Conservation (phyloP, 2,329 filamentous ascomycete species). For the Ceratocystis colombiana region DNA sequence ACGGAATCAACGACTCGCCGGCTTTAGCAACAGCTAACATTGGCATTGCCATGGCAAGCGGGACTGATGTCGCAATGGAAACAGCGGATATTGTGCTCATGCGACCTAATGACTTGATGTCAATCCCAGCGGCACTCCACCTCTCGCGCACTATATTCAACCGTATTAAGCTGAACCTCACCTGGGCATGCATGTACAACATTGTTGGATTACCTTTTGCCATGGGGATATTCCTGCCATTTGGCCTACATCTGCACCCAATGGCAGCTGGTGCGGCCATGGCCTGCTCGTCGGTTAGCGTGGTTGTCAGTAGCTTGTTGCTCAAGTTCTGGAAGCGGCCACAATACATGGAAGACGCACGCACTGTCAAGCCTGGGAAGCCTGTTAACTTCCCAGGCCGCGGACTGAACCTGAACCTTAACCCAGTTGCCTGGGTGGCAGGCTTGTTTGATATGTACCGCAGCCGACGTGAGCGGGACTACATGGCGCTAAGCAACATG, state of each 20-base stretch:
- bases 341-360: constrained; percentile 69
- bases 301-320: constrained; percentile 72
- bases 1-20: constrained; percentile 97
- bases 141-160: constrained; percentile 77
- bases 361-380: constrained; percentile 45
- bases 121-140: constrained; percentile 77
- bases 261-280: constrained; percentile 94
- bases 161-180: constrained; percentile 85
- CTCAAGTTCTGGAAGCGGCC: constrained; percentile 82
- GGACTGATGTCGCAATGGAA: constrained; percentile 96
- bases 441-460: constrained; percentile 5
- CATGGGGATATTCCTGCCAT: constrained; percentile 89
- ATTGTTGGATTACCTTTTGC: constrained; percentile 83
- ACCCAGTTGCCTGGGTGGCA: constrained; percentile 21
- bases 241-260: constrained; percentile 78
- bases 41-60: constrained; percentile 83
- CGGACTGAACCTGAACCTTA: neutral
- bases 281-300: constrained; percentile 81
- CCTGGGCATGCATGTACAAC: constrained; percentile 93
- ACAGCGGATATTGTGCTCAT: constrained; percentile 94
- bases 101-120: constrained; percentile 81
- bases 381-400: constrained; percentile 38
- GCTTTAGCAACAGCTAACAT: constrained; percentile 86
- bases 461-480: constrained; percentile 35
- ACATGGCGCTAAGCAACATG: constrained; percentile 48